Conservation (phyloP, 2,329 filamentous ascomycete species). For the Cordyceps fumosorosea region DNA sequence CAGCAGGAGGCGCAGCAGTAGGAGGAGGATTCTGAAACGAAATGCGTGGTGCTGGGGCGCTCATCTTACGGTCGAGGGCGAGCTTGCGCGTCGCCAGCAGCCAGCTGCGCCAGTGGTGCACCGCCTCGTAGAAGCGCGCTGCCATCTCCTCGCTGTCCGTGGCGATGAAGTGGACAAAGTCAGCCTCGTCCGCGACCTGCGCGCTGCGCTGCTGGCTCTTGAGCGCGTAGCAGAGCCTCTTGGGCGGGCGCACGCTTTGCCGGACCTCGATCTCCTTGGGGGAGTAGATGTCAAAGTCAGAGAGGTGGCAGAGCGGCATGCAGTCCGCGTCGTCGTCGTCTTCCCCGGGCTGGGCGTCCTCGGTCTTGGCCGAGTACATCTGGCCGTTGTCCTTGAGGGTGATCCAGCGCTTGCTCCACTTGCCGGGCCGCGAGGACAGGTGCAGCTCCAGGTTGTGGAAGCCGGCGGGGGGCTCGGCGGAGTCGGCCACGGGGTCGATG, state of each 20-base stretch:
- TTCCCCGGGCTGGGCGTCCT: constrained; percentile 48
- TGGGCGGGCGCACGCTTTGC: constrained; percentile 73
- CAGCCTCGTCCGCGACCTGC: constrained; percentile 74
- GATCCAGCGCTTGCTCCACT: constrained; percentile 82
- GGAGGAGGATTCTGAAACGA: constrained; percentile 15
- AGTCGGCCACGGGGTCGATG: constrained; percentile 53
- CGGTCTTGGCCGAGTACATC: constrained; percentile 62
- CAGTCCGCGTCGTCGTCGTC: constrained; percentile 47
- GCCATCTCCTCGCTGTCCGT: constrained; percentile 65
- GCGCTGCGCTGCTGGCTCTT: constrained; percentile 87
- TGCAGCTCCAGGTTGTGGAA: constrained; percentile 62
- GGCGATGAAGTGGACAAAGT: constrained; percentile 89
- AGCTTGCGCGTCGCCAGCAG: constrained; percentile 71
- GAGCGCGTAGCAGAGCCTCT: constrained; percentile 77
- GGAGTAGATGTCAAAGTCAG: constrained; percentile 87
- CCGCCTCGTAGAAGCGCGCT: constrained; percentile 59
- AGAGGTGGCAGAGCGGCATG: constrained; percentile 71
- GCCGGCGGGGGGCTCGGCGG: constrained; percentile 54
- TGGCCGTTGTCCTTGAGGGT: constrained; percentile 71
- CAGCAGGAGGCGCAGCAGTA: too few relatives aligned
- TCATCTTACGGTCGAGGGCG: constrained; percentile 35
- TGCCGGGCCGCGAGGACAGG: constrained; percentile 73
- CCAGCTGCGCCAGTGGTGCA: constrained; percentile 87
- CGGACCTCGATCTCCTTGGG: constrained; percentile 62
- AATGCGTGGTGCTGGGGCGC: constrained; percentile 24